Percentiles rank a stretch among this genome's conserved stretches.
These are phyloP conservation scores for Clarireedia hainanense DNA, from an alignment of 2,329 filamentous ascomycete genomes.

Conservation along the genomic window DNA sequence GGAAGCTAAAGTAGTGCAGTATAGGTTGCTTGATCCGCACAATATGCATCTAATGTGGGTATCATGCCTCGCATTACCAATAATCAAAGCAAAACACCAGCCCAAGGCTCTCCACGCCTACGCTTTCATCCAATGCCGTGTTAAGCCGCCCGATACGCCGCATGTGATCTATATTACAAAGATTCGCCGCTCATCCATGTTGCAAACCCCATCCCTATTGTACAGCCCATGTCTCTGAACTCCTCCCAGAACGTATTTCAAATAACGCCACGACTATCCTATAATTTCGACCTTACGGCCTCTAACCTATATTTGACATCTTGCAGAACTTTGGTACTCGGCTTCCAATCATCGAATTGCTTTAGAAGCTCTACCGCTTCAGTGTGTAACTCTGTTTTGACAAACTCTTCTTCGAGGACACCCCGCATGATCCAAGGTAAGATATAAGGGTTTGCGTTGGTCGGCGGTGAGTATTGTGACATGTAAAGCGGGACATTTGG, in stretches of 20 bases:
- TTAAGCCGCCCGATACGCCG: background rate
- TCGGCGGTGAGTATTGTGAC: slow-evolving; percentile 41
- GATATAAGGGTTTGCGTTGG: slow-evolving; percentile 71
- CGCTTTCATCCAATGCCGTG: background rate
- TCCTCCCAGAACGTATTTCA: background rate
- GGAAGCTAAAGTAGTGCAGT: background rate
- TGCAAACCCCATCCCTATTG: background rate
- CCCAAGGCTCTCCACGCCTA: background rate
- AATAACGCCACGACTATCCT: slow-evolving; percentile 3
- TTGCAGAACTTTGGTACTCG: slow-evolving; percentile 80
- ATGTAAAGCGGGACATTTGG: slow-evolving; percentile 41
- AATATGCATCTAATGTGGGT: background rate
- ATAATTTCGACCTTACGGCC: slow-evolving; percentile 77
- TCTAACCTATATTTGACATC: slow-evolving; percentile 94
- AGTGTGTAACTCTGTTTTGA: slow-evolving; percentile 67
- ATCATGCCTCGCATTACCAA: background rate
- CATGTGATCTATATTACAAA: slow-evolving; percentile 2
- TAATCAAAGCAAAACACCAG: no score
- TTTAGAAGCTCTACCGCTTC: slow-evolving; percentile 75
- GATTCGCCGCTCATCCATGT: background rate
- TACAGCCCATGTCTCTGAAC: slow-evolving; percentile 2
- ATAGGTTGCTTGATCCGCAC: no score
- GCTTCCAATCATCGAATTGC: slow-evolving; percentile 92
- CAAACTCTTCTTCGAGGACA: slow-evolving; percentile 82
- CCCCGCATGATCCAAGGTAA: slow-evolving; percentile 95